These are phyloP conservation scores for Camellia oleifera DNA, from an alignment of 179 eudicot species.

Conservation along the genomic window DNA sequence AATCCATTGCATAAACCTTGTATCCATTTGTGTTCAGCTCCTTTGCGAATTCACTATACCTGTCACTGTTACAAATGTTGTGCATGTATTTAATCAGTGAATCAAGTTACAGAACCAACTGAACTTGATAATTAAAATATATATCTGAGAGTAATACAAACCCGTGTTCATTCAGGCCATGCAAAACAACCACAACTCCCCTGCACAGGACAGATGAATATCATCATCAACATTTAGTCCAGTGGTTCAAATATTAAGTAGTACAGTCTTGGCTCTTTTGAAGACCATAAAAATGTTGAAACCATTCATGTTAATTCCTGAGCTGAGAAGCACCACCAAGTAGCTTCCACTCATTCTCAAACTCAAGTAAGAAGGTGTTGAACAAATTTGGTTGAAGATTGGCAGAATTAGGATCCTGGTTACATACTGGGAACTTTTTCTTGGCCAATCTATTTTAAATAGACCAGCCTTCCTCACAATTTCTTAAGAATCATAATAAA, in stretches of 20 bases:
- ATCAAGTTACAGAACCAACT: neutral
- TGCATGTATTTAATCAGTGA: neutral
- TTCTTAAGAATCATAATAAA: no score
- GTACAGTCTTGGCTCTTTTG: neutral
- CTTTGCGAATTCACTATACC: conserved; percentile 71
- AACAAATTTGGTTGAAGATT: no score
- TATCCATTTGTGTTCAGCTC: conserved; percentile 55
- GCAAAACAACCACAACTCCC: conserved; percentile 65
- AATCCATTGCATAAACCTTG: conserved; percentile 87
- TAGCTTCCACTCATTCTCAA: no score
- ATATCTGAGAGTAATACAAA: conserved; percentile 16
- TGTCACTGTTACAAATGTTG: conserved; percentile 45
- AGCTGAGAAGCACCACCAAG: no score
- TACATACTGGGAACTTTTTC: no score
- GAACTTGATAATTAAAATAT: neutral
- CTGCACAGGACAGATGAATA: conserved; percentile 30
- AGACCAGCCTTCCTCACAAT: no score
- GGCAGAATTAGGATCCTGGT: no score
- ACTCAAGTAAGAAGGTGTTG: no score
- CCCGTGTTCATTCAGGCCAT: conserved; percentile 89
- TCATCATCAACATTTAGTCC: neutral
- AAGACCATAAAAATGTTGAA: neutral
- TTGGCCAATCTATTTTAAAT: no score
- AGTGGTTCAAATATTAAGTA: neutral
- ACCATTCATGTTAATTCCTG: no score